Percentiles rank a stretch among this genome's conserved stretches.
phyloP scores from a whole-genome alignment of 495 filamentous ascomycete genomes.

The Aspergillus biplanus region DNA sequence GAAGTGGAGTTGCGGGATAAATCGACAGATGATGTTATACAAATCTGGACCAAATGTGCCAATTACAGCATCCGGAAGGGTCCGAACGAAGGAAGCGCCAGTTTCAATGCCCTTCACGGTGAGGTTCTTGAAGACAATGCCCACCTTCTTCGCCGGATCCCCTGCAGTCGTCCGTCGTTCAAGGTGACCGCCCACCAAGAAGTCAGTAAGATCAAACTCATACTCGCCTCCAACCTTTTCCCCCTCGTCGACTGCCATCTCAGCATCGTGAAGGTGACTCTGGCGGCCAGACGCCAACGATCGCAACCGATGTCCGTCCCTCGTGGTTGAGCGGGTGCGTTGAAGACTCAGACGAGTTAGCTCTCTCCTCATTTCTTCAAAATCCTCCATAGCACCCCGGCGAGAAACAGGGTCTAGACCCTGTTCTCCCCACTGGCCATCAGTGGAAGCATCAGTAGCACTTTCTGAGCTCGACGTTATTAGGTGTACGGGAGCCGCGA shows the following conservation, averaged over 20 bases:
- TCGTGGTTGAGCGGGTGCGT: conserved; percentile 42
- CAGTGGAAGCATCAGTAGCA: conserved; percentile 29
- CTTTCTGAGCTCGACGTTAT: conserved; percentile 22
- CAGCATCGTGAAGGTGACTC: conserved; percentile 39
- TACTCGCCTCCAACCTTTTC: conserved; percentile 45
- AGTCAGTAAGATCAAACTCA: conserved; percentile 71
- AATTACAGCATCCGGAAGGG: conserved; percentile 76
- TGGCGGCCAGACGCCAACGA: conserved; percentile 25
- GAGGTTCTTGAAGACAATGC: conserved; percentile 80
- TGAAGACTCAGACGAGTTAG: conserved; percentile 63
- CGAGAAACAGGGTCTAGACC: conserved; percentile 68
- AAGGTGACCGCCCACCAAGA: conserved; percentile 79
- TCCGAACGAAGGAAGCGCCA: conserved; percentile 69
- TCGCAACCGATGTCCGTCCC: conserved; percentile 29
- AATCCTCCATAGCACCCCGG: conserved; percentile 69
- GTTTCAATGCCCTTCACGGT: conserved; percentile 74
- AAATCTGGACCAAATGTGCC: conserved; percentile 85
- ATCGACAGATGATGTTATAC: conserved; percentile 67
- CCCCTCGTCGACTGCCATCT: conserved; percentile 37
- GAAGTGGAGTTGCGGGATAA: conserved; percentile 65
- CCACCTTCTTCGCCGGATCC: conserved; percentile 78
- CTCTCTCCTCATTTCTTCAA: conserved; percentile 67
- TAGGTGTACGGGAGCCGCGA: neutral
- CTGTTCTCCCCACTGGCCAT: conserved; percentile 78
- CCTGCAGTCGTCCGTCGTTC: conserved; percentile 71